Evolutionary conservation across 805 yeast species (phyloP), one percentile per base, ranked within the genome.

Genomic region (Ogataea polymorpha): DNA sequence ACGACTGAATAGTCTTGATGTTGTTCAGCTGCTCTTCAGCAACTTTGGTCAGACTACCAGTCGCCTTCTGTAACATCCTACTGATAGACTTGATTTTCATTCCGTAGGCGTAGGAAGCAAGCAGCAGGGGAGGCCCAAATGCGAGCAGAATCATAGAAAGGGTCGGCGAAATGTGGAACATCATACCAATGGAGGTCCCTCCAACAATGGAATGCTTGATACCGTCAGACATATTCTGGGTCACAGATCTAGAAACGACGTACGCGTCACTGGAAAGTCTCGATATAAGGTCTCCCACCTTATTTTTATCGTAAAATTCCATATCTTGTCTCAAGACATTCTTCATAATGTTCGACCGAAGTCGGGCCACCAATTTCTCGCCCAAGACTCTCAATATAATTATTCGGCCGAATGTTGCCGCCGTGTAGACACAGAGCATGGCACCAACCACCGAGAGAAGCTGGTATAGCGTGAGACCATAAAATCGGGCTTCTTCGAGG

Each of bases 11-110:
- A 0, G 96, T 89, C 51, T 78, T 79, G 32, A 90, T 75, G 5
- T 95, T 90, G 53, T 83, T 85, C 45, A 90, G 71, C 49, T 93
- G 88, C 54, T 91, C 97, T 58, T 90, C 98, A 14, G 96, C 84
- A 7, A 86, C 95, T 56, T 89, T 87, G 0, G 97, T 86, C 54
- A 93, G 69, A 6, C 79, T 77, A 35, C 98, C 98, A 31, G 95
- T 75, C 17, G 89, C 83, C 42, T 84, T 86, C 63, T 90, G 98
- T 37, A 90, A 74, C 37, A 75, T 74, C 42, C 89, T 73, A 2
- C 96, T 83, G 15, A 91, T 68, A 32, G 74, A 74, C 48, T 95
- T 78, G 38, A 91, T 84, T 51, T 79, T 75, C 46, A 82, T 74
- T 44, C 98, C 98, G 59, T 90, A 91, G 30, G 86, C 68, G 56